Base-by-base conservation (phyloP, 225 moss, liverwort and hornwort species). In the Antitrichia curtipendula region DNA sequence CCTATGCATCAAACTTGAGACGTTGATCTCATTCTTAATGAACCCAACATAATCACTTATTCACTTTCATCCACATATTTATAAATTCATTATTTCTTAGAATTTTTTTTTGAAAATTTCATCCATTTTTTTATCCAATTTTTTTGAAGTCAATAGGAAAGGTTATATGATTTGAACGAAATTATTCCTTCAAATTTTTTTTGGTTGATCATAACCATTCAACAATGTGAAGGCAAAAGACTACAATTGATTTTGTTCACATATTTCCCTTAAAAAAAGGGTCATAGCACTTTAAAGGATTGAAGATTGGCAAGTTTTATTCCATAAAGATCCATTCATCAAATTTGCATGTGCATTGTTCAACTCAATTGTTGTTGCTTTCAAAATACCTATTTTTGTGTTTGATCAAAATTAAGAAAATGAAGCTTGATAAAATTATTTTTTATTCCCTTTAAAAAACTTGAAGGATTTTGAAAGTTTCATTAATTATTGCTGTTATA, bases 121-220 rank as follows among this genome's bases (percentile, higher is more conserved):
- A 45, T 72, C 10, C 9, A 45, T 45, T 45, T 28, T 25, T 8
- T 10, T 8, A 17, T 0, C 31, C 16, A 73, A 47, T 73, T 73
- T 7, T 47, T 19, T 11, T 4, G 1, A 2, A 47, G 0, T 18
- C 31, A 73, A 47, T 73, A 19, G 18, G 31, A 73, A 28, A 41
- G 3, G 6, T 0, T 29, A 0, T 10, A 45, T 72, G 29, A 17
- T 43, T 71, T 6, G 2, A 14, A 1, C 0, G 8, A 70, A 25
- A 70, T 2, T 3, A 8, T 47, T 47, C 47, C 47, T 47, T 47
- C 47, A n/a, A n/a, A n/a, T 8, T 47, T 47, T 47, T 49, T 49
- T 45, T 29, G 4, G 2, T 31, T 45, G 4, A 47, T 31, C 1
- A 47, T 7, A 73, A 73, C 4, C 18, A 73, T 73, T 73, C 19